Evolutionary conservation across 2,329 filamentous ascomycete species (phyloP), one percentile per base, ranked within the genome.

Genomic region (Calonectria naviculata): DNA sequence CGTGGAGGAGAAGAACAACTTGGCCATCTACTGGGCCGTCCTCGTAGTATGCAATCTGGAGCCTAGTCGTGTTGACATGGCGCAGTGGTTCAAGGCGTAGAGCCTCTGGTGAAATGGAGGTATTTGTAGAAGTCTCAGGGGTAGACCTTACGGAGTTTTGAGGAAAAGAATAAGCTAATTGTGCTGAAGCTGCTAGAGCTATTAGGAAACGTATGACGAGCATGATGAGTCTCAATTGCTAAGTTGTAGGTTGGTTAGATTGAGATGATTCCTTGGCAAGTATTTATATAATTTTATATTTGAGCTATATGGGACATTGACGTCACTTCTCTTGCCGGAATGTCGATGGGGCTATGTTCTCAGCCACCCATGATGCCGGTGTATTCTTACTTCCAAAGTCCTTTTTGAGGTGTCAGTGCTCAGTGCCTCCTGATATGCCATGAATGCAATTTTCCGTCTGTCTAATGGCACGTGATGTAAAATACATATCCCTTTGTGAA

Each of bases 1-100:
- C 78, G 47, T 80, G 78, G 13, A 74, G 63, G 1, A 80, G 74
- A 13, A 80, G 67, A 19, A 76, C 74, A 31, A 75, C 71, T 49
- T 67, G 49, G 21, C 68, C 73, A 38, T 68, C 70, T 34, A 65
- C 26, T 17, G 70, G 66, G 10, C 73, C 75, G 21, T 71, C 67
- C 38, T 75, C 74, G 26, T 74, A 74, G 61, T 76, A 78, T 7
- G 72, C 70, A 21, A 76, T 69, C 41, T 71, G 61, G 7, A 65
- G 44, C 17, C 46, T 12, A 8, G 61, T 65, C 10, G 61, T 65
- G 38, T 54, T 65, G 31, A 65, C 61, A 31, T 65, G 41, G 5
- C 19, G 44, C 5, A 65, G 44, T 12, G 61, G 61, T 19, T 65
- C 44, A 42, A 65, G 61, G 21, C 56, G 56, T 12, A 19, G 12